A percentile compares a stretch with the other conserved stretches of the same genome.
Conservation (phyloP, 129 eudicot genomes). For the Oenanthe sinensis region DNA sequence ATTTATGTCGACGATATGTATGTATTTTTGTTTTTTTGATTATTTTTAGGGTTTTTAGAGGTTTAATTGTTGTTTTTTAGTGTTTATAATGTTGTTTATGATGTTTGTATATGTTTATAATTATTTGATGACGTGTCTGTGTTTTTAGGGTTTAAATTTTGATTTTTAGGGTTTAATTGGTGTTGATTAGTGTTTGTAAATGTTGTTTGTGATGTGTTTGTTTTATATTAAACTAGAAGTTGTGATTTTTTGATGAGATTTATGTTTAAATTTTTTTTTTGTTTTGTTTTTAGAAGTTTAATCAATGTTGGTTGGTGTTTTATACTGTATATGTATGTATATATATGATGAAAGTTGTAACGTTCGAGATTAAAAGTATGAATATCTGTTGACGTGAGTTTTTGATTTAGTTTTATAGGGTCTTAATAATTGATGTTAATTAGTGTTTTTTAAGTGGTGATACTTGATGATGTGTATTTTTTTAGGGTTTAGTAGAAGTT, state of each 20-base stretch:
- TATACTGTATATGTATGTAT: not conserved
- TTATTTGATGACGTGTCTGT: not conserved
- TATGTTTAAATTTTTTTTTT: not conserved
- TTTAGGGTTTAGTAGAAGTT: not conserved
- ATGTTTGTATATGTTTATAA: not conserved
- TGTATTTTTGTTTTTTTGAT: not conserved
- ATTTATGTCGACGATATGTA: constrained; percentile 77
- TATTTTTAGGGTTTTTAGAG: not conserved
- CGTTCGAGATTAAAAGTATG: not conserved
- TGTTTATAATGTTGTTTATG: constrained; percentile 4
- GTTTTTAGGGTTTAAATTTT: not conserved
- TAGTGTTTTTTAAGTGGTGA: no score
- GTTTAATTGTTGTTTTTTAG: not conserved
- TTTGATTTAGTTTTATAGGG: not conserved
- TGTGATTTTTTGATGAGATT: not conserved
- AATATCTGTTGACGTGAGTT: not conserved
- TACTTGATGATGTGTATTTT: not conserved
- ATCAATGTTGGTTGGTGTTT: not conserved
- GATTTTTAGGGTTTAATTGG: not conserved
- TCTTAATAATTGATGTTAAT: not conserved
- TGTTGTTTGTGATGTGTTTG: not conserved
- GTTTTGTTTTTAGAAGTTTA: not conserved
- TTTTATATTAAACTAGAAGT: not conserved
- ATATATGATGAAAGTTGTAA: not conserved
- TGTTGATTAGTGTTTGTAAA: constrained; percentile 8